A percentile compares a stretch with the other conserved stretches of the same genome.
Evolutionary conservation across 352 stramenopile genomes (phyloP).

Genomic region (Plasmopara halstedii): DNA sequence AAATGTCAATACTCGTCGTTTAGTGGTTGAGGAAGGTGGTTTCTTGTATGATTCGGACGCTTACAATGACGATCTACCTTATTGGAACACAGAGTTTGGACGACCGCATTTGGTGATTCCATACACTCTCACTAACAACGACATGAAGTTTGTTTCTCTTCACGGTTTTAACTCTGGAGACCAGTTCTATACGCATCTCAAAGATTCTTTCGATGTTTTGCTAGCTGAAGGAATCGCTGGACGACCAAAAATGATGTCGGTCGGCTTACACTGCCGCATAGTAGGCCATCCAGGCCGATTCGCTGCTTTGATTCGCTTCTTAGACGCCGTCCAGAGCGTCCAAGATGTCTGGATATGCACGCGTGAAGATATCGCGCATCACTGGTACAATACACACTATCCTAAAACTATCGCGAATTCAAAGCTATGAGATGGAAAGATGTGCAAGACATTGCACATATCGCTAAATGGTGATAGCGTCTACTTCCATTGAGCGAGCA

Average conservation of each 20-base stretch:
- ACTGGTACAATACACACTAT: constrained; percentile 91
- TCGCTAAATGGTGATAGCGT: constrained; percentile 24
- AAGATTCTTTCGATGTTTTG: constrained; percentile 83
- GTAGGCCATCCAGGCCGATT: constrained; percentile 86
- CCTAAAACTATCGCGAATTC: constrained; percentile 21
- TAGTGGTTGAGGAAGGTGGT: constrained; percentile 89
- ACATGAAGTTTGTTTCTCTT: constrained; percentile 93
- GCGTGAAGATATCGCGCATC: constrained; percentile 90
- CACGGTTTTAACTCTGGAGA: constrained; percentile 90
- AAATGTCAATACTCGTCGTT: constrained; percentile 85
- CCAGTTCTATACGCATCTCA: constrained; percentile 92
- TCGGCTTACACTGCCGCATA: constrained; percentile 91
- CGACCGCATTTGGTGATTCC: constrained; percentile 92
- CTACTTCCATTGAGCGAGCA: constrained; percentile 22
- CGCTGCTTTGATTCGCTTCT: constrained; percentile 87
- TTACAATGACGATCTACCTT: constrained; percentile 94
- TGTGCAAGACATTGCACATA: background rate
- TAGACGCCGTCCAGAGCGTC: constrained; percentile 89
- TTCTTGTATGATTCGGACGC: constrained; percentile 95
- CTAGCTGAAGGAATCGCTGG: constrained; percentile 85
- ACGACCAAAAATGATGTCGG: constrained; percentile 93
- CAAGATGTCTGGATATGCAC: constrained; percentile 92
- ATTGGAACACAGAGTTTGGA: constrained; percentile 88
- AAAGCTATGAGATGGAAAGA: constrained; percentile 35
- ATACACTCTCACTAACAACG: constrained; percentile 94